Evolutionary conservation across 805 yeast species (phyloP), one percentile per base, ranked within the genome.

Genomic region (Yarrowia hollandica): DNA sequence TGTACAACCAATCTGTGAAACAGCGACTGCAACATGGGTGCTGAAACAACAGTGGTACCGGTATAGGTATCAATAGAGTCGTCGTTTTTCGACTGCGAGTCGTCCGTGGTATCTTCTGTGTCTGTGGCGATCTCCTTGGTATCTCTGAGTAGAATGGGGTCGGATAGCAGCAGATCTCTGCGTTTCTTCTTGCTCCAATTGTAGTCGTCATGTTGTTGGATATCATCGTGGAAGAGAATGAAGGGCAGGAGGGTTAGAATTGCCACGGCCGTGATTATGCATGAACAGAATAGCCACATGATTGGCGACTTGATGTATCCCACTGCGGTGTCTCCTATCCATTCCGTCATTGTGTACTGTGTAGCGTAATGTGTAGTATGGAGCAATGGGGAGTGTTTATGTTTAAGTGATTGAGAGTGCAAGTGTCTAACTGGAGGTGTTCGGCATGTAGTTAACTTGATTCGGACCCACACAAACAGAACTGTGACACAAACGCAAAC

Each of bases 1-100:
- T 48, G 55, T 21, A 31, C 39, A 12, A 48, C 39, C 14, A 48
- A 30, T 21, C 55, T n/a, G 25, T 31, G 38, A 12, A 48, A 48
- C 30, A 48, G 34, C 10, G 55, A 48, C 30, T 48, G 38, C 11
- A 48, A 8, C 39, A 48, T 31, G 2, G 38, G 55, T 11, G 39
- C 38, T 10, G 55, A 31, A 0, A 48, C 39, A 6, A 31, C 54
- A 2, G 54, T n/a, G n/a, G n/a, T n/a, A n/a, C n/a, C n/a, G n/a
- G n/a, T 30, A 11, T 3, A 18, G 6, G 52, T 30, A n/a, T 28
- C 37, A 3, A 22, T n/a, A 1, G 52, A 26, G 52, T 41, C 21
- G 14, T 28, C 26, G 26, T 14, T 26, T 8, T 30, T n/a, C 2
- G 25, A n/a, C 7, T 35, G 4, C 26, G 52, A 10, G 19, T 28